Evolutionary conservation across 2,329 filamentous ascomycete genomes (phyloP).

Genomic region (Phyllosticta citrichinensis): DNA sequence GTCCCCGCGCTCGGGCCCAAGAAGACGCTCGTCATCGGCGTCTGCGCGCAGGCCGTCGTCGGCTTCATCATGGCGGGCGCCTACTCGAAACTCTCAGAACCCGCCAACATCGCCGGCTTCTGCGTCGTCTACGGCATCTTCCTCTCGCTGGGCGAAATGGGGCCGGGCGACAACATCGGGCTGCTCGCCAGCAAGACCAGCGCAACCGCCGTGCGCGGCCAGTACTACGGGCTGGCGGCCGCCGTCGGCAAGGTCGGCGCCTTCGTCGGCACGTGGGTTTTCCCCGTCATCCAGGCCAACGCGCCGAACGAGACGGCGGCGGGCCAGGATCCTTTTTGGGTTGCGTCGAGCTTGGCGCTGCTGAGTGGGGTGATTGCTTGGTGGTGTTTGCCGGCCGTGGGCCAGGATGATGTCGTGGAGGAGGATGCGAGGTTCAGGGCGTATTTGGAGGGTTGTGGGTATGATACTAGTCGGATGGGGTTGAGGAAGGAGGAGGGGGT

Average conservation of each 20-base stretch:
- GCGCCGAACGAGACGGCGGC: constrained; percentile 32
- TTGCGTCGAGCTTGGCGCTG: constrained; percentile 69
- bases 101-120: constrained; percentile 61
- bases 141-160: constrained; percentile 66
- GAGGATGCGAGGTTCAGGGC: constrained; percentile 69
- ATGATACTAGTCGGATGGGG: constrained; percentile 2
- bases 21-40: constrained; percentile 60
- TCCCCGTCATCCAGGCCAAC: constrained; percentile 49
- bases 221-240: constrained; percentile 62
- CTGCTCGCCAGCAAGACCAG: constrained; percentile 78
- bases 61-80: constrained; percentile 84
- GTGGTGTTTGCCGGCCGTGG: constrained; percentile 64
- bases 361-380: constrained; percentile 58
- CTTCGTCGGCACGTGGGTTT: constrained; percentile 77
- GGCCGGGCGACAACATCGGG: constrained; percentile 86
- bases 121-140: constrained; percentile 74
- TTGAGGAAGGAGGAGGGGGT: neutral
- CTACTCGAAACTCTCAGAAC: constrained; percentile 59
- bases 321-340: constrained; percentile 83
- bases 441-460: constrained; percentile 44
- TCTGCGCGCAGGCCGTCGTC: constrained; percentile 62
- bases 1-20: constrained; percentile 59
- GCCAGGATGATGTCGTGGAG: constrained; percentile 69
- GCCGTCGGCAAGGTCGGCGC: constrained; percentile 69
- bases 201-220: constrained; percentile 76